phyloP scores from a whole-genome alignment of 257 asterid species.

The Gentiana straminea region DNA sequence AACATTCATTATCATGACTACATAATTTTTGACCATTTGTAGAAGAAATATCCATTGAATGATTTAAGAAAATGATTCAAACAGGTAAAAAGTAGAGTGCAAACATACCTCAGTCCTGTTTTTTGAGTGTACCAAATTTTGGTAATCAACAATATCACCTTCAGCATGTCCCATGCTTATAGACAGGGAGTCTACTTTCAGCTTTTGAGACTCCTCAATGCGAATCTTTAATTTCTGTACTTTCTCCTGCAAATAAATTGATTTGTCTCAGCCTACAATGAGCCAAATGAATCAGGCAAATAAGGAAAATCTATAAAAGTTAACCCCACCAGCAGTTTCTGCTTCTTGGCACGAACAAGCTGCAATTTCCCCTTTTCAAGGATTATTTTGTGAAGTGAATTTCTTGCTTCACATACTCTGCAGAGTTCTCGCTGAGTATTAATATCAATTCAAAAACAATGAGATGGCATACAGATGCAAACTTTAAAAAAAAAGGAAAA shows the following conservation, averaged over 20 bases:
- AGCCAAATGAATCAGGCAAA: neutral
- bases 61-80: too few relatives aligned
- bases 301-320: slow-evolving; percentile 11
- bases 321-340: slow-evolving; percentile 52
- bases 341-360: slow-evolving; percentile 49
- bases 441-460: slow-evolving; percentile 18
- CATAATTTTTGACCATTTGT: too few relatives aligned
- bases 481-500: neutral
- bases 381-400: slow-evolving; percentile 43
- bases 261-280: slow-evolving; percentile 8
- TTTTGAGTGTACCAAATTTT: slow-evolving; percentile 17
- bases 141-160: slow-evolving; percentile 21
- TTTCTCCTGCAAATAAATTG: slow-evolving; percentile 46
- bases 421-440: slow-evolving; percentile 8
- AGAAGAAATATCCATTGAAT: too few relatives aligned
- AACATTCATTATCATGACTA: too few relatives aligned
- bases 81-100: too few relatives aligned
- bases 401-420: slow-evolving; percentile 52
- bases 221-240: slow-evolving; percentile 41
- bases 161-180: slow-evolving; percentile 14
- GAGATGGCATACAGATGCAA: neutral
- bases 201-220: slow-evolving; percentile 39
- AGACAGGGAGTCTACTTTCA: slow-evolving; percentile 29
- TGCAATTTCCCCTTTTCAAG: slow-evolving; percentile 56
- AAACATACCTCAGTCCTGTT: slow-evolving; percentile 31